phyloP scores from a whole-genome alignment of 2,329 filamentous ascomycete genomes.

The Penicillium sp. region DNA sequence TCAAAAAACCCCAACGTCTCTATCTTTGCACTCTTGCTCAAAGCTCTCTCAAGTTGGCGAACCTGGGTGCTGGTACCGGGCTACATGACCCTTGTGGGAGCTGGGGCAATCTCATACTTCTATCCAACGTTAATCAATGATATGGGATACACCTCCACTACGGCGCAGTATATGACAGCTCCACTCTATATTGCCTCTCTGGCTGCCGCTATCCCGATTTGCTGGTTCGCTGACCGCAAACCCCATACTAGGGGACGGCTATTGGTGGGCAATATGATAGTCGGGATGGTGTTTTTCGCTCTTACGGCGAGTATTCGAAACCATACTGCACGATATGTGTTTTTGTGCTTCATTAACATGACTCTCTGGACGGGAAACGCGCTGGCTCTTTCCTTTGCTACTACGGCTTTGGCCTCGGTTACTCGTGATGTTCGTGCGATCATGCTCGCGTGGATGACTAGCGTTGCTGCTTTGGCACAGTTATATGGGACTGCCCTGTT shows the following conservation, averaged over 20 bases:
- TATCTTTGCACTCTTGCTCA: background rate
- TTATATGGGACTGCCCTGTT: constrained; percentile 10
- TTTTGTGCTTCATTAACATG: constrained; percentile 5
- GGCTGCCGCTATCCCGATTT: background rate
- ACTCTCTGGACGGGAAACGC: constrained; percentile 5
- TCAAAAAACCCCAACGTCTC: background rate
- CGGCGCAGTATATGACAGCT: constrained; percentile 9
- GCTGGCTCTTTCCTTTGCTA: constrained; percentile 4
- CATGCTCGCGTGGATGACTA: constrained; percentile 7
- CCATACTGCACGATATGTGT: constrained; percentile 3
- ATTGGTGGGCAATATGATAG: background rate
- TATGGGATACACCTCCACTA: background rate
- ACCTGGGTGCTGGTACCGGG: constrained; percentile 4
- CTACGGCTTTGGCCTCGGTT: constrained; percentile 3
- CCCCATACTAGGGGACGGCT: background rate
- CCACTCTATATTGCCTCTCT: constrained; percentile 2
- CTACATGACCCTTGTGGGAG: constrained; percentile 4
- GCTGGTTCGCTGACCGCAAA: background rate
- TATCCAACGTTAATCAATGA: background rate
- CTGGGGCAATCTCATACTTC: constrained; percentile 6
- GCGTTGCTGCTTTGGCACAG: constrained; percentile 4
- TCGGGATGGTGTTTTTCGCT: constrained; percentile 10
- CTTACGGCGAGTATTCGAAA: constrained; percentile 2
- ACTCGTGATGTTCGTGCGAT: constrained; percentile 3
- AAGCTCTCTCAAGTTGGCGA: constrained; percentile 2